These are phyloP conservation scores for Asterophora parasitica DNA, from an alignment of 768 basidiomycete genomes.

Conservation along the genomic window DNA sequence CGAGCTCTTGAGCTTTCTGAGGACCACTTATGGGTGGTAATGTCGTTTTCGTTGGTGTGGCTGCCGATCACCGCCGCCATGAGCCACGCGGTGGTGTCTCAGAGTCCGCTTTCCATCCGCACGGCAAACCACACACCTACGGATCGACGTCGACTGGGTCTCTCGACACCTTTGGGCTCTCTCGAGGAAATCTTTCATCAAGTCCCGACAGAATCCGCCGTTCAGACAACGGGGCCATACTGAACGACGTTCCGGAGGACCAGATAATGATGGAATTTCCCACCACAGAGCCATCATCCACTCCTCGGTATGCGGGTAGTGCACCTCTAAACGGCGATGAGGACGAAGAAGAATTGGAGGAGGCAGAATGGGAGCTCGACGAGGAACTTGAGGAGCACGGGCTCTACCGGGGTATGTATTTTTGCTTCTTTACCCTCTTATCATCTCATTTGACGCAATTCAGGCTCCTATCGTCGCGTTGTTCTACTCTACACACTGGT, in stretches of 20 bases:
- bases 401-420: slow-evolving; percentile 40
- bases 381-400: slow-evolving; percentile 45
- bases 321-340: slow-evolving; percentile 24
- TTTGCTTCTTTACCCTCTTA: not conserved
- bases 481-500: slow-evolving; percentile 55
- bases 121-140: not conserved
- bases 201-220: not conserved
- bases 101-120: too few relatives aligned
- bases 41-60: too few relatives aligned
- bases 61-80: too few relatives aligned
- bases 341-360: slow-evolving; percentile 31
- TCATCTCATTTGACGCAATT: not conserved
- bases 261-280: slow-evolving; percentile 11
- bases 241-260: slow-evolving; percentile 15
- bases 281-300: not conserved
- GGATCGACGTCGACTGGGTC: not conserved
- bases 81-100: too few relatives aligned
- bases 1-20: too few relatives aligned
- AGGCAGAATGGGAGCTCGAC: slow-evolving; percentile 30
- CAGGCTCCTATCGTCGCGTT: slow-evolving; percentile 61
- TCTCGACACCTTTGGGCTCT: not conserved
- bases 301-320: slow-evolving; percentile 9
- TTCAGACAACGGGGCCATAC: not conserved
- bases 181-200: not conserved
- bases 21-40: too few relatives aligned